Base-by-base conservation (phyloP, 208 protist genomes). In the Leishmania gerbilli region DNA sequence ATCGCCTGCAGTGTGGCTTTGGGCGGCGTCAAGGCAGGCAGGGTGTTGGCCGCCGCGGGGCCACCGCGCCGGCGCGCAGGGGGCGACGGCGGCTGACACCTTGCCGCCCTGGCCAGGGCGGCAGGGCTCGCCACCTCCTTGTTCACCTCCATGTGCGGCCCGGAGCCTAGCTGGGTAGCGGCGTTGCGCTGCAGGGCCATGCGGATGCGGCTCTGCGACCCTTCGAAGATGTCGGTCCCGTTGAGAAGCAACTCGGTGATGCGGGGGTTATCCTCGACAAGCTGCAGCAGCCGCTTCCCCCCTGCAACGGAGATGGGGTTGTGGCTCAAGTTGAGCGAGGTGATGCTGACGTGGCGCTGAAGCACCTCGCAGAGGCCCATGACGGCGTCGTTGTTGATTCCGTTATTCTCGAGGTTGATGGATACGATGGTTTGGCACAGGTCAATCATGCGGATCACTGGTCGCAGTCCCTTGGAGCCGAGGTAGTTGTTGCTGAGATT, bases 361-460 rank as follows among this genome's bases (percentile, higher is more conserved):
- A 96, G 82, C 68, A 95, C 92, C 2, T 77, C 85, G 78, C 90
- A 97, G 27, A 97, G 89, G 37, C 68, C 27, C 5, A 83, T 69
- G 8, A 97, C 93, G 24, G 88, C 89, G 53, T 89, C 87, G 84
- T 98, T 98, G 82, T 88, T 84, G n/a, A 90, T 89, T 3, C 96
- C 96, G 83, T 98, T 98, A 69, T 87, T 87, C 37, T 92, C 88
- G 0, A 98, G 76, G 79, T 95, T 90, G 51, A 98, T 83, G n/a
- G 79, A 78, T 13, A 84, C 90, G 37, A 97, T 84, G 4, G 94
- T 95, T 82, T 96, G 90, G 76, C 91, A 96, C 79, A 91, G 76
- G 31, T 88, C 87, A n/a, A 98, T 90, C 58, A 98, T 91, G 37
- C 89, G 89, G 64, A 97, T 77, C 47, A 98, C 91, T 1, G 96